Evolutionary conservation across 768 basidiomycete species (phyloP).

Genomic region (Auriscalpium orientale): DNA sequence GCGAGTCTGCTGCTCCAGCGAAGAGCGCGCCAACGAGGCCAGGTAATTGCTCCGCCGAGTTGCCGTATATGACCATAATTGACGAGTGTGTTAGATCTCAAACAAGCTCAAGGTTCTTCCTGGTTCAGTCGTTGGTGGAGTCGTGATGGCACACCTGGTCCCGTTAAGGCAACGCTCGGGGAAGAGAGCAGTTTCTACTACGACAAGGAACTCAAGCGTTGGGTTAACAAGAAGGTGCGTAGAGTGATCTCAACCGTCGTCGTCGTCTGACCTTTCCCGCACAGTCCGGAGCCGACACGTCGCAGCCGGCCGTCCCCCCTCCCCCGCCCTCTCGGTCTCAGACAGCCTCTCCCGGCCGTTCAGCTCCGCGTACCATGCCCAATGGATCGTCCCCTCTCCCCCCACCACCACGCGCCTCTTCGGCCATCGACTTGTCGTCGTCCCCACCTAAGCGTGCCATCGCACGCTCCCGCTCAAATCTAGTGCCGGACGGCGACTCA

Average conservation of each 20-base stretch:
- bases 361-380: constrained; percentile 27
- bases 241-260: neutral
- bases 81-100: neutral
- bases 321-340: constrained; percentile 82
- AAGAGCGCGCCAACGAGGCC: constrained; percentile 21
- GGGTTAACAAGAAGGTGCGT: constrained; percentile 89
- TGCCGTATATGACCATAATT: neutral
- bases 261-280: neutral
- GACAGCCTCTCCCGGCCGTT: constrained; percentile 72
- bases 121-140: constrained; percentile 87
- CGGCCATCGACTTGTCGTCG: constrained; percentile 52
- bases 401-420: constrained; percentile 49
- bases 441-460: constrained; percentile 45
- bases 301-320: constrained; percentile 47
- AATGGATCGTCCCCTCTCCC: constrained; percentile 28
- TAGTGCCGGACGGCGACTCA: constrained; percentile 42
- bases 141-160: constrained; percentile 54
- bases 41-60: constrained; percentile 18
- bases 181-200: constrained; percentile 88
- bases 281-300: constrained; percentile 51
- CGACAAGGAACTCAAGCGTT: constrained; percentile 90
- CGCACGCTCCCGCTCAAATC: constrained; percentile 56
- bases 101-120: constrained; percentile 26
- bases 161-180: constrained; percentile 87
- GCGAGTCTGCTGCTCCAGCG: constrained; percentile 18